Evolutionary conservation across 176 grass and related monocot genomes (phyloP).

Genomic region (Oryza australiensis): DNA sequence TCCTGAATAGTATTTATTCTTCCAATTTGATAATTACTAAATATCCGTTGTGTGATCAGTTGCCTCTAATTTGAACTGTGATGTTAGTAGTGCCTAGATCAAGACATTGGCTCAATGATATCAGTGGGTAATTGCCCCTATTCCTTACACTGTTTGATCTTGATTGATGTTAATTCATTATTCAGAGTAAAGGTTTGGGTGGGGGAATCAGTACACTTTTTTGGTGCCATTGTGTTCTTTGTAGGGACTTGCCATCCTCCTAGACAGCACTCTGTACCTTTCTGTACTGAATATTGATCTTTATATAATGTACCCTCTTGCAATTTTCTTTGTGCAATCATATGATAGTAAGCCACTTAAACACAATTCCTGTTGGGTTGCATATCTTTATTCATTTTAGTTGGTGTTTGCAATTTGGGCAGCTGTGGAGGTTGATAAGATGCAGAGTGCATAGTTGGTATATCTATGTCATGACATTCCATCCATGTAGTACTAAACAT

Average conservation of each 20-base stretch:
- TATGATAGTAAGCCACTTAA: slow-evolving; percentile 19
- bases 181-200: background rate
- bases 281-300: slow-evolving; percentile 18
- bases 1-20: slow-evolving; percentile 19
- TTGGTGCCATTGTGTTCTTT: slow-evolving; percentile 1
- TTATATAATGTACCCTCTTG: background rate
- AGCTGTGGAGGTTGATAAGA: background rate
- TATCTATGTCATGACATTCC: slow-evolving; percentile 2
- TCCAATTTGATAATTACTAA: background rate
- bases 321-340: background rate
- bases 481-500: background rate
- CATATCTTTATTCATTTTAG: background rate
- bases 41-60: background rate
- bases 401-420: background rate
- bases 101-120: background rate
- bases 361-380: background rate
- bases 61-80: background rate
- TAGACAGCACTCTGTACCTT: background rate
- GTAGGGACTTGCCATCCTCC: background rate
- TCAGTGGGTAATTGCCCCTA: background rate
- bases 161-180: slow-evolving; percentile 18
- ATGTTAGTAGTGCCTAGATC: background rate
- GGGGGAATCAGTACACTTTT: background rate
- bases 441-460: background rate
- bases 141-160: background rate